Evolutionary conservation across 169 alveolate species (phyloP), one percentile per base, ranked within the genome.

Genomic region (Plasmodium malariae): DNA sequence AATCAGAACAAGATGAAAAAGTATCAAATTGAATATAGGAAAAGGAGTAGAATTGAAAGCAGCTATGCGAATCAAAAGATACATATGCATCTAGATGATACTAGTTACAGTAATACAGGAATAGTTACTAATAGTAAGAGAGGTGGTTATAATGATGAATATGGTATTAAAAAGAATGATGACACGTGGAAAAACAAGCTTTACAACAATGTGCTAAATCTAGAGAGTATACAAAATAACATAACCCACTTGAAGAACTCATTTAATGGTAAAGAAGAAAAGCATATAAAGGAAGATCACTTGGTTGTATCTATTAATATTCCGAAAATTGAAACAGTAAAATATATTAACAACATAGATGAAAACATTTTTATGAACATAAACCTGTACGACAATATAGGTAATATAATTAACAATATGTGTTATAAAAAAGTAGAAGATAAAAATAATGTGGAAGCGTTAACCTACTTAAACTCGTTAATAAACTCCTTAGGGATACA

Each of bases 361-460:
- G 92, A 86, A 34, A 86, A 86, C 32, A 86, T 86, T n/a, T 86
- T 86, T 72, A 86, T 86, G 92, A 86, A 86, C 49, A 59, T 86
- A 2, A 86, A 86, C 43, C 63, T 86, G 32, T 86, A 86, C 70
- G 92, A 86, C 37, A 86, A 51, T 70, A 86, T 86, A 43, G 87
- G 92, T 36, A 69, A 68, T 26, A 69, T 86, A 26, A 86, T 86
- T 24, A 86, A 86, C 36, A 68, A 86, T 45, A 86, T 86, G 63
- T 70, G 87, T 86, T 86, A 86, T 55, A 86, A 86, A 57, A 86
- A 86, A 49, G n/a, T 86, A 60, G 92, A 86, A 26, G 87, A 70
- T 45, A 86, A 86, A 24, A 86, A 65, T 49, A 70, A 70, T 48
- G 74, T 86, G 49, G 92, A 86, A 2, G 92, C 92, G 40, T 72